A percentile compares a stretch with the other conserved stretches of the same genome.
Conservation (phyloP, 2,329 filamentous ascomycete species). For the Bimuria novae-zelandiae region DNA sequence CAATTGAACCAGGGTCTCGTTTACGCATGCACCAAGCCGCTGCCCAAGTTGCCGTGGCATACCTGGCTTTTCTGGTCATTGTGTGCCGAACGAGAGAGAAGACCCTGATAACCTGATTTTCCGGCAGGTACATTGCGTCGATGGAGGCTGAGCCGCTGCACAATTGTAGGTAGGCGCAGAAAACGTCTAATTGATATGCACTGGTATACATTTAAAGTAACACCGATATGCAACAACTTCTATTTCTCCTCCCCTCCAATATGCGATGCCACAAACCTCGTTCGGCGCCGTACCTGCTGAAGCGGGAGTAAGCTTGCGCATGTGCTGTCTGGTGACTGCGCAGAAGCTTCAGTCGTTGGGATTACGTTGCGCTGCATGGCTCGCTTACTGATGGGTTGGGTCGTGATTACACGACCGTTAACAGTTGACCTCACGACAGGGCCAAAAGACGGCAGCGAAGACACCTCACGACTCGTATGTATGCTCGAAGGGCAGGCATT, state of each 20-base stretch:
- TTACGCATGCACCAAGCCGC: constrained; percentile 15
- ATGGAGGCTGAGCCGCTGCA: constrained; percentile 20
- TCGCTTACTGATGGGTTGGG: constrained; percentile 17
- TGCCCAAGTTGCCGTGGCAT: not conserved
- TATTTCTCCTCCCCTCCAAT: constrained; percentile 2
- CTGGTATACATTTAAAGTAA: constrained; percentile 1
- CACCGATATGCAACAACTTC: not conserved
- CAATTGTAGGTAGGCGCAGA: no score
- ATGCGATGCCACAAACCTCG: no score
- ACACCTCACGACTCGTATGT: no score
- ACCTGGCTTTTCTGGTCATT: not conserved
- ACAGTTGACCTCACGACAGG: not conserved
- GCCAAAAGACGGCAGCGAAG: not conserved
- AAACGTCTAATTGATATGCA: no score
- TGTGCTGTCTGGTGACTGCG: not conserved
- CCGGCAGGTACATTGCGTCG: constrained; percentile 7
- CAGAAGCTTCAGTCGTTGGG: no score
- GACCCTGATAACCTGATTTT: constrained; percentile 12
- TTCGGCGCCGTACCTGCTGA: no score
- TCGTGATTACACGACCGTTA: no score
- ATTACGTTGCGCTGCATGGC: constrained; percentile 21
- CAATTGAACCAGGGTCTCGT: constrained; percentile 10
- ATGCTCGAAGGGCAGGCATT: no score
- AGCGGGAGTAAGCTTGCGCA: no score
- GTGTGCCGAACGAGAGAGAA: not conserved